Evolutionary conservation across 23 red algal genomes (phyloP).

Genomic region (Cyanidioschyzon merolae): DNA sequence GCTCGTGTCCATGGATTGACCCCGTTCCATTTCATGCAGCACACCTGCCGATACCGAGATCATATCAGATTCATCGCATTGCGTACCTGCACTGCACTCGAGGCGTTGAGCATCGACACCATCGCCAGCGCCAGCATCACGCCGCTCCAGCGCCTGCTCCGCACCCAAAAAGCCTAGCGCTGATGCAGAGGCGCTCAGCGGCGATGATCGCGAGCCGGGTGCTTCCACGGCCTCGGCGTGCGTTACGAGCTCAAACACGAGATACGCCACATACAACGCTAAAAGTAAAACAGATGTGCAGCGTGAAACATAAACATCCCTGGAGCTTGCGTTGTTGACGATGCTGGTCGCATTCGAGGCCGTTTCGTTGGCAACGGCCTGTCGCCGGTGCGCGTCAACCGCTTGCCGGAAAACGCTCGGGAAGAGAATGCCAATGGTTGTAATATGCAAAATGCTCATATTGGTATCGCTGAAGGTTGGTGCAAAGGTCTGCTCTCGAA

Average conservation of each 20-base stretch:
- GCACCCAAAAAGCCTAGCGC: neutral
- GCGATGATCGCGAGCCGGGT: neutral
- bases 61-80: too few species aligned
- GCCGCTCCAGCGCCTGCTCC: neutral
- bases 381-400: neutral
- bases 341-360: constrained; percentile 11
- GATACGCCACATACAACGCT: constrained; percentile 52
- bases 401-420: constrained; percentile 51
- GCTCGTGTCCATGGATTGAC: neutral
- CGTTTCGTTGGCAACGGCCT: neutral
- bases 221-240: constrained; percentile 40
- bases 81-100: too few species aligned
- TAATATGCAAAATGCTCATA: constrained; percentile 50
- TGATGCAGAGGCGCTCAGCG: neutral
- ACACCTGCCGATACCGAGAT: neutral
- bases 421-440: constrained; percentile 69
- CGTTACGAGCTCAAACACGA: constrained; percentile 70
- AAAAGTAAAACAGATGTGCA: constrained; percentile 51
- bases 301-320: constrained; percentile 18
- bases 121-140: neutral
- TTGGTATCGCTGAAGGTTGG: constrained; percentile 57
- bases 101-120: neutral
- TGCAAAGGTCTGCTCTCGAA: constrained; percentile 50
- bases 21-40: neutral
- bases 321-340: too few species aligned